phyloP scores from a whole-genome alignment of 2,329 filamentous ascomycete species.

The Pseudogymnoascus sp. region DNA sequence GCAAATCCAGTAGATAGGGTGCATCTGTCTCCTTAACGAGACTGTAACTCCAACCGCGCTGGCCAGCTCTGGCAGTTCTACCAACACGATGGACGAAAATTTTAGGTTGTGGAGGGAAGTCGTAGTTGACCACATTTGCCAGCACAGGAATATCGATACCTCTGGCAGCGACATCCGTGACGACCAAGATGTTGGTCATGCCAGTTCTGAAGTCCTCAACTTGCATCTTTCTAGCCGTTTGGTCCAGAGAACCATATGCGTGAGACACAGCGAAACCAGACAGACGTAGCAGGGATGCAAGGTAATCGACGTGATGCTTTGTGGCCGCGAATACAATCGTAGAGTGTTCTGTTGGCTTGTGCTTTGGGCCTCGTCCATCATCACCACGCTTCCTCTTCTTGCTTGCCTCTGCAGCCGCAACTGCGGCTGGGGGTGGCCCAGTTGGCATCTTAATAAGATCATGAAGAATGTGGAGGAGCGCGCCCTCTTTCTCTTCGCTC shows the following conservation, averaged over 20 bases:
- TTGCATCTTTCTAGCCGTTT: constrained; percentile 85
- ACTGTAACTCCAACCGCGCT: constrained; percentile 92
- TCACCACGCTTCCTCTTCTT: constrained; percentile 69
- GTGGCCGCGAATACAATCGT: constrained; percentile 94
- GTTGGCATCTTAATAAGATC: constrained; percentile 89
- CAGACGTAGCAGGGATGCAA: constrained; percentile 70
- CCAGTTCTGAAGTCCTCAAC: constrained; percentile 85
- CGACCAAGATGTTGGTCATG: constrained; percentile 81
- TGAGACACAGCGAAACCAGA: constrained; percentile 88
- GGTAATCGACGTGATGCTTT: constrained; percentile 95
- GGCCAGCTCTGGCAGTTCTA: constrained; percentile 87
- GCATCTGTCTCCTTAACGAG: constrained; percentile 81
- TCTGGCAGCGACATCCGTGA: constrained; percentile 92
- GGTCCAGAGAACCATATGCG: constrained; percentile 90
- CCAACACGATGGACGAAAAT: constrained; percentile 95
- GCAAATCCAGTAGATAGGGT: constrained; percentile 87
- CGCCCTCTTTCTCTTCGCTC: constrained; percentile 87
- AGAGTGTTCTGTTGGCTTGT: constrained; percentile 79
- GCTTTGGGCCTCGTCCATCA: constrained; percentile 47
- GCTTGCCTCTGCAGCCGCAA: constrained; percentile 28
- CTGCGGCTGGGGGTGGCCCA: constrained; percentile 51
- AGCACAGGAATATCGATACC: constrained; percentile 97
- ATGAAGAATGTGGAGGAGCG: constrained; percentile 79
- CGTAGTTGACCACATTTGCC: constrained; percentile 97
- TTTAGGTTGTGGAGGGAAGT: constrained; percentile 94